Evolutionary conservation across 2,329 filamentous ascomycete genomes (phyloP).

Genomic region (Claviceps pusilla): DNA sequence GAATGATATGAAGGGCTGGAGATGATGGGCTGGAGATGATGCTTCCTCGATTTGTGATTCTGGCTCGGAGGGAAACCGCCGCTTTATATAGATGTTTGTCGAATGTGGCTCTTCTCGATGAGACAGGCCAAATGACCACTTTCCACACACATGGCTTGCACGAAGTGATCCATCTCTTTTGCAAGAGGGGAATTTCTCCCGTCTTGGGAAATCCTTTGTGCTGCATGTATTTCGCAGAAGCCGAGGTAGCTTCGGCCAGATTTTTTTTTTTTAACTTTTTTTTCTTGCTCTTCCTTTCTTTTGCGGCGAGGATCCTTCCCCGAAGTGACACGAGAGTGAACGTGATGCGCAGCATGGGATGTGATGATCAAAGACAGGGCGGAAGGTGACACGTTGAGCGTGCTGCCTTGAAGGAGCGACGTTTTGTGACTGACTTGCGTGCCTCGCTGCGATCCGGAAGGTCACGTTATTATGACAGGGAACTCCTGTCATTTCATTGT

Average conservation of each 20-base stretch:
- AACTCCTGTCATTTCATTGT: background rate
- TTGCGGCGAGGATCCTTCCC: background rate
- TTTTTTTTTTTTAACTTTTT: background rate
- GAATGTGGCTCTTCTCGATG: background rate
- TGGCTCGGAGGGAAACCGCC: background rate
- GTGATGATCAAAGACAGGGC: background rate
- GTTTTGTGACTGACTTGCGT: background rate
- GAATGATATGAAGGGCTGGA: background rate
- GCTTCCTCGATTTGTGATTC: background rate
- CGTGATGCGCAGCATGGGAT: background rate
- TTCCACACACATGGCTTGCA: background rate
- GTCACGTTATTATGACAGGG: background rate
- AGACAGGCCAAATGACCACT: background rate
- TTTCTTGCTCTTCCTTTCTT: background rate
- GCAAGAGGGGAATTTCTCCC: background rate
- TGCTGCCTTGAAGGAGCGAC: background rate
- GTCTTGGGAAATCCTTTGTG: background rate
- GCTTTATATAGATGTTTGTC: background rate
- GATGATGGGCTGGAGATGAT: background rate
- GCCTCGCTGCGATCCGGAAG: background rate
- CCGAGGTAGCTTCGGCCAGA: background rate
- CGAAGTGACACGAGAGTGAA: background rate
- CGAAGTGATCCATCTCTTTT: background rate
- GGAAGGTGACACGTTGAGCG: background rate
- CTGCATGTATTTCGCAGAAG: background rate